These are phyloP conservation scores for Mesembryanthemum crystallinum DNA, from an alignment of 148 eudicot genomes.

Conservation along the genomic window DNA sequence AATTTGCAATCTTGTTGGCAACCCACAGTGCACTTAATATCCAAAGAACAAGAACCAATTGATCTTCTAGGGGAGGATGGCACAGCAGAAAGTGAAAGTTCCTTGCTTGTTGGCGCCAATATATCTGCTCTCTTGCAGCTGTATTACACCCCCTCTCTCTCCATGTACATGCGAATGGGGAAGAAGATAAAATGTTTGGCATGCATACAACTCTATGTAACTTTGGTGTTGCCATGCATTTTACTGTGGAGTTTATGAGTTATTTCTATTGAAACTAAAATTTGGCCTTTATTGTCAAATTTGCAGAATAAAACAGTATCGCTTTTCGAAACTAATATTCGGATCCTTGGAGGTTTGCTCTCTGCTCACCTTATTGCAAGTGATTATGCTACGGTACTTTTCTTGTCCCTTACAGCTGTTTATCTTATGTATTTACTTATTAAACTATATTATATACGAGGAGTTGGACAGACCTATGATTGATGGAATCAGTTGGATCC, in stretches of 20 bases:
- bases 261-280: conserved; percentile 3
- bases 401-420: conserved; percentile 11
- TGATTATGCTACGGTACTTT: conserved; percentile 90
- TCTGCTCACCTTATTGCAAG: conserved; percentile 99
- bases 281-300: conserved; percentile 17
- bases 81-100: too few relatives aligned
- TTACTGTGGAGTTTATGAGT: neutral
- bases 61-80: too few relatives aligned
- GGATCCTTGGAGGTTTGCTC: conserved; percentile 94
- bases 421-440: too few relatives aligned
- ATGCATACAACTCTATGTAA: neutral
- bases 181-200: too few relatives aligned
- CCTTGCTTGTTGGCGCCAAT: too few relatives aligned
- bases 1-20: too few relatives aligned
- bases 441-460: neutral
- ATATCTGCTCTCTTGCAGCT: too few relatives aligned
- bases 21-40: too few relatives aligned
- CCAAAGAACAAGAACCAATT: too few relatives aligned
- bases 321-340: conserved; percentile 88
- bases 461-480: neutral
- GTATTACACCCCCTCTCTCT: too few relatives aligned
- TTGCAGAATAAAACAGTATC: conserved; percentile 99
- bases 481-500: neutral
- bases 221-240: conserved; percentile 10
- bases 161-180: too few relatives aligned